Base-by-base conservation (phyloP, 2,329 filamentous ascomycete species). In the Cryphonectria japonica region DNA sequence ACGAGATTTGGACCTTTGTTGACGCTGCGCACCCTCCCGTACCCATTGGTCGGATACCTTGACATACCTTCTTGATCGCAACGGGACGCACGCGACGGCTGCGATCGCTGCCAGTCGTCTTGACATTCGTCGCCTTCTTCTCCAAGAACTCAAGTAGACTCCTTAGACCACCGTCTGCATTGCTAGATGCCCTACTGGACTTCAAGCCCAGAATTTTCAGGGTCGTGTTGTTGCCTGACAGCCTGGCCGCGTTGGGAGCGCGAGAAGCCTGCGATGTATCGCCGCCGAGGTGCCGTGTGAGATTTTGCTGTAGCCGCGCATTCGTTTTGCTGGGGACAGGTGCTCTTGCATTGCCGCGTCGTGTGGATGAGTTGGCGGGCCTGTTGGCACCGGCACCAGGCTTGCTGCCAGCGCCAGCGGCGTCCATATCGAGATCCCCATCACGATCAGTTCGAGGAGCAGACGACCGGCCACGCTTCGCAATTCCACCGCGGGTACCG, bases 41-140 rank as follows among this genome's bases (percentile, higher is more conserved):
- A 83, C 78, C 79, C 76, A 78, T 78, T 78, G 75, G 77, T 80
- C 82, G 80, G 81, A 80, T 79, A 76, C 76, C 75, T 74, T 81
- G 80, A 92, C 91, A 89, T 92, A 94, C 92, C 90, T 93, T 93
- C 83, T 89, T 90, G 74, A 95, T 90, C 78, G 86, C 89, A 76
- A 93, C 84, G 75, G 84, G 83, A 77, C 86, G 84, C 77, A 84
- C 84, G 72, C 83, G 83, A 76, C 89, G 83, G 74, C 85, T 82
- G 69, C 71, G 32, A n/a, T 57, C 43, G 67, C 46, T 43, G 57
- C 46, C 67, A 62, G 50, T 69, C 57, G 61, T 69, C 63, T 69
- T 73, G n/a, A 73, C n/a, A 34, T 66, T 52, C 34, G 67, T 61
- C 63, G 91, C 87, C 80, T 93, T 93, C 76, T 90, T 88, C 81